Conservation (phyloP, 2,329 filamentous ascomycete species). For the Malbranchea zuffiana region DNA sequence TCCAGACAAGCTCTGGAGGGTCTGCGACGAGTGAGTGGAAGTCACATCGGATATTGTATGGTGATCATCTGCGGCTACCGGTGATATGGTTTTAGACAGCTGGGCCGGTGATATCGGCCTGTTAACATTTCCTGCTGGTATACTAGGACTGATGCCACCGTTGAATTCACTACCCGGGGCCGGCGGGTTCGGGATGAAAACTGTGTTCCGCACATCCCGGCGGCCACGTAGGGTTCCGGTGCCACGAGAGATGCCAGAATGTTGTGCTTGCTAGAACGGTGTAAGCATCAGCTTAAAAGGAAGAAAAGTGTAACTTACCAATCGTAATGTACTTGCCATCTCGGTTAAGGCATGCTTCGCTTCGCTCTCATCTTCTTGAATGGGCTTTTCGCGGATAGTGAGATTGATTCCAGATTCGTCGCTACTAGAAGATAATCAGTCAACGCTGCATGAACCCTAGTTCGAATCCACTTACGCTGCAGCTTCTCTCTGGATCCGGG, state of each 20-base stretch:
- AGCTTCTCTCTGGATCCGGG: slow-evolving; percentile 36
- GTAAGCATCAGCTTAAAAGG: slow-evolving; percentile 14
- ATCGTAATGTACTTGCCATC: slow-evolving; percentile 39
- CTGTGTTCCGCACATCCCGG: slow-evolving; percentile 82
- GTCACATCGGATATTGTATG: slow-evolving; percentile 72
- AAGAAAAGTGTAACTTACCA: slow-evolving; percentile 24
- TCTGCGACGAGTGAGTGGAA: slow-evolving; percentile 81
- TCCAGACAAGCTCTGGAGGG: slow-evolving; percentile 55
- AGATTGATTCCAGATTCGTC: slow-evolving; percentile 38
- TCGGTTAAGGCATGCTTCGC: slow-evolving; percentile 40
- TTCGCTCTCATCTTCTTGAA: slow-evolving; percentile 40
- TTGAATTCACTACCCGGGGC: slow-evolving; percentile 28
- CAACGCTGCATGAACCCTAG: neutral
- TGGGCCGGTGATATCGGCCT: slow-evolving; percentile 25
- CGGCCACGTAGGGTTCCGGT: slow-evolving; percentile 73
- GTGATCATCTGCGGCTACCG: slow-evolving; percentile 49
- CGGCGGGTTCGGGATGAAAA: slow-evolving; percentile 55
- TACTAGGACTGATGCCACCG: slow-evolving; percentile 22
- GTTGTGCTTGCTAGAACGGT: slow-evolving; percentile 32
- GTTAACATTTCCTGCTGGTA: slow-evolving; percentile 17
- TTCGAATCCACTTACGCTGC: slow-evolving; percentile 21
- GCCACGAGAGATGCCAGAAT: slow-evolving; percentile 51
- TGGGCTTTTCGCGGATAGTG: slow-evolving; percentile 40
- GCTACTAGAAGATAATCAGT: slow-evolving; percentile 17
- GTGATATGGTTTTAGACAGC: slow-evolving; percentile 28